phyloP scores from a whole-genome alignment of 257 asterid species.

The Schizonepeta tenuifolia region DNA sequence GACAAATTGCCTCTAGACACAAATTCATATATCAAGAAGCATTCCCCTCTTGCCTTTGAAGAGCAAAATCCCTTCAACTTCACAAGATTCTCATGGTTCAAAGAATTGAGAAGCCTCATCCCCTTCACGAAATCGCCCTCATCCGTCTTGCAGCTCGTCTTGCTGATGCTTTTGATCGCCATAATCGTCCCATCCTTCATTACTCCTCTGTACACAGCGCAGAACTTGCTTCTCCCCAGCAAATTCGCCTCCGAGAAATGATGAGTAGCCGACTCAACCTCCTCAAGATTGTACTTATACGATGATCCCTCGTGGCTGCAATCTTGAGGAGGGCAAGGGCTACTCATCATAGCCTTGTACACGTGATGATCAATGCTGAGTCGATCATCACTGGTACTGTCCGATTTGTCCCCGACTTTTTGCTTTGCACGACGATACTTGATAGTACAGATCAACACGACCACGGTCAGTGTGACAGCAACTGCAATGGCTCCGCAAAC shows the following conservation, averaged over 20 bases:
- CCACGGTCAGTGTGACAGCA: slow-evolving; percentile 36
- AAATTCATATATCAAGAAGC: slow-evolving; percentile 77
- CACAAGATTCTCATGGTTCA: slow-evolving; percentile 78
- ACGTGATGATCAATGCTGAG: slow-evolving; percentile 50
- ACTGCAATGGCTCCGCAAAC: slow-evolving; percentile 50
- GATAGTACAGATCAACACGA: slow-evolving; percentile 43
- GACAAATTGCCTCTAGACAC: slow-evolving; percentile 74
- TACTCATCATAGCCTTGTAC: slow-evolving; percentile 37
- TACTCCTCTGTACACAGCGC: slow-evolving; percentile 74
- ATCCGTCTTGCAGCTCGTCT: slow-evolving; percentile 76
- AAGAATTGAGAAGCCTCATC: slow-evolving; percentile 64
- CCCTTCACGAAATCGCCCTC: slow-evolving; percentile 85
- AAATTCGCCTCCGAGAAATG: slow-evolving; percentile 81
- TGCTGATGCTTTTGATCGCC: slow-evolving; percentile 75
- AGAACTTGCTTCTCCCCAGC: slow-evolving; percentile 81
- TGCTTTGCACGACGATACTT: slow-evolving; percentile 60
- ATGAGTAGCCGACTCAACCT: slow-evolving; percentile 91
- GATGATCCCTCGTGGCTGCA: slow-evolving; percentile 40
- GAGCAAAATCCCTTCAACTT: slow-evolving; percentile 80
- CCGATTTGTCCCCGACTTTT: slow-evolving; percentile 65
- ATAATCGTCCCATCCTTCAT: slow-evolving; percentile 78
- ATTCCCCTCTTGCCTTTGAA: slow-evolving; percentile 89
- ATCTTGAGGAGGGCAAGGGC: slow-evolving; percentile 54
- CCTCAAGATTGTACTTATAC: slow-evolving; percentile 75
- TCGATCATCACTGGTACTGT: slow-evolving; percentile 51